Evolutionary conservation across 805 yeast species (phyloP).

Genomic region (Komagataella populi): DNA sequence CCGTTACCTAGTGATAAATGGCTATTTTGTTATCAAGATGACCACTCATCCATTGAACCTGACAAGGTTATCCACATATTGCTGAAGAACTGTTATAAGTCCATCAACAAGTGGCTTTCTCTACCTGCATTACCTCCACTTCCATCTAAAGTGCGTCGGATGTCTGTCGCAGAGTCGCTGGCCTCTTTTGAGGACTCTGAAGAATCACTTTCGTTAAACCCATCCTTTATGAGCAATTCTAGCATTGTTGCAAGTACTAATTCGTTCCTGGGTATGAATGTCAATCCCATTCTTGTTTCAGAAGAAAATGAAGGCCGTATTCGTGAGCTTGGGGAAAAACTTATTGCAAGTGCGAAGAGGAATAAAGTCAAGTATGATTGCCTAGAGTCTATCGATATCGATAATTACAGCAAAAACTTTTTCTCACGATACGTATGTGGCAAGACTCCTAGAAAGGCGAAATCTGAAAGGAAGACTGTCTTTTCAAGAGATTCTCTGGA

Average conservation of each 20-base stretch:
- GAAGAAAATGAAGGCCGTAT: neutral
- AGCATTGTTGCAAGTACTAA: neutral
- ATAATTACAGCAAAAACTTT: neutral
- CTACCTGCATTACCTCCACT: neutral
- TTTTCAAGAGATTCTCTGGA: neutral
- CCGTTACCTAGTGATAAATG: neutral
- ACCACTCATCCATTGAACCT: constrained; percentile 4
- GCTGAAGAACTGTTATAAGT: constrained; percentile 31
- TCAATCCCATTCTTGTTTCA: neutral
- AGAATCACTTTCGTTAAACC: neutral
- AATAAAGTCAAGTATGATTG: neutral
- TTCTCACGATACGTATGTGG: neutral
- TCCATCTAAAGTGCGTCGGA: neutral
- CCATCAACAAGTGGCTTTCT: constrained; percentile 18
- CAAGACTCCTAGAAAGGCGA: neutral
- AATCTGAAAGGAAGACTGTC: neutral
- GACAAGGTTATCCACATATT: constrained; percentile 28
- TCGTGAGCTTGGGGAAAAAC: neutral
- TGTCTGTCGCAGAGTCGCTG: neutral
- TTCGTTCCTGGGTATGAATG: neutral
- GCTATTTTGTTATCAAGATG: neutral
- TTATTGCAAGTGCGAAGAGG: neutral
- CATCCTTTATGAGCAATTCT: neutral
- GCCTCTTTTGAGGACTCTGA: neutral
- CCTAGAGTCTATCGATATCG: neutral